Conservation (phyloP, 1,139 yeast species). For the Geotrichum citri-aurantii region DNA sequence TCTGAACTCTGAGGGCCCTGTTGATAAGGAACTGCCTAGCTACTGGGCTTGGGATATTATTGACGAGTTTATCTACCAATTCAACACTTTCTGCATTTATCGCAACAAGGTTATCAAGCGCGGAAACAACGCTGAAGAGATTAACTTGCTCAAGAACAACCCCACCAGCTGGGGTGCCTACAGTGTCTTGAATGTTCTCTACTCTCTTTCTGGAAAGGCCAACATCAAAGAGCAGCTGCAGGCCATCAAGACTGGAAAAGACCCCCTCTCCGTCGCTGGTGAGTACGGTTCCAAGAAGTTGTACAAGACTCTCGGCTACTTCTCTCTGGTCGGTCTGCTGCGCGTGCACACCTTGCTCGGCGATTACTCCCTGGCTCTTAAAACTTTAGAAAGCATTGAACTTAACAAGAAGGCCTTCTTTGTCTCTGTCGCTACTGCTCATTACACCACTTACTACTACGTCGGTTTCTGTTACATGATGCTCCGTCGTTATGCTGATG, state of each 20-base stretch:
- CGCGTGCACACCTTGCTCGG: constrained; percentile 47
- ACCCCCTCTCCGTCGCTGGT: constrained; percentile 39
- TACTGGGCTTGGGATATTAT: constrained; percentile 49
- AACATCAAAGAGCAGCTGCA: constrained; percentile 42
- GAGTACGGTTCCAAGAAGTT: constrained; percentile 41
- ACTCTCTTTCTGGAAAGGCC: constrained; percentile 44
- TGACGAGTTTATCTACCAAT: constrained; percentile 49
- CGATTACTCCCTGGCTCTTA: constrained; percentile 45
- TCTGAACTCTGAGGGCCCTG: constrained; percentile 42
- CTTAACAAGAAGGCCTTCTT: constrained; percentile 43
- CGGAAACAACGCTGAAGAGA: constrained; percentile 34
- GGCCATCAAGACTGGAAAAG: constrained; percentile 35
- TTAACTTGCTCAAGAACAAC: constrained; percentile 38
- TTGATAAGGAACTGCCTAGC: constrained; percentile 42
- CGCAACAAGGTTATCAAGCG: constrained; percentile 38
- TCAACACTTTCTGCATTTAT: constrained; percentile 42
- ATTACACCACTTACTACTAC: constrained; percentile 46
- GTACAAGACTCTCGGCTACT: constrained; percentile 46
- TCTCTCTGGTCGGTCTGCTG: constrained; percentile 44
- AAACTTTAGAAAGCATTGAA: constrained; percentile 45
- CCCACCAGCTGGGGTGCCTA: constrained; percentile 45
- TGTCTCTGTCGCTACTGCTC: constrained; percentile 44
- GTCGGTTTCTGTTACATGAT: constrained; percentile 48
- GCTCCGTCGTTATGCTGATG: constrained; percentile 47
- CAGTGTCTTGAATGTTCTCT: constrained; percentile 44